Base-by-base conservation (phyloP, 495 filamentous ascomycete species). In the Neurospora sp. region DNA sequence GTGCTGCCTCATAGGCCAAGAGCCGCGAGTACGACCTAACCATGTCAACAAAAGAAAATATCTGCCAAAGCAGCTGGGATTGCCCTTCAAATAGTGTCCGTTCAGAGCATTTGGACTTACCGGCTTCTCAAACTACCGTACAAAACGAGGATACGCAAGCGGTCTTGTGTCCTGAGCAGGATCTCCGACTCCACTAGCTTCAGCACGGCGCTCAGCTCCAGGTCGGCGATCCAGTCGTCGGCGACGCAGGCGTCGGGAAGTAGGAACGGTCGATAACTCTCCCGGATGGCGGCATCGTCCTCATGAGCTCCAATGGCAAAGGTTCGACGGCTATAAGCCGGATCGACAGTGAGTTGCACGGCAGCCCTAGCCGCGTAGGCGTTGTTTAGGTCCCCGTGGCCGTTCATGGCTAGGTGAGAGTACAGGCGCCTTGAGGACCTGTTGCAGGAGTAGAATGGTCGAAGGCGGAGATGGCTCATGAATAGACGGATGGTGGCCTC, bases 121-220 rank as follows among this genome's bases (percentile, higher is more conserved):
- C 87, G 75, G 72, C 78, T 75, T 1, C 90, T 82, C 62, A 92
- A 80, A 74, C 88, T 91, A 5, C 90, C 90, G 75, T 88, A 91
- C 1, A 92, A 81, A 0, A 92, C 88, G 10, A 92, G 79, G 5
- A 92, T 85, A 72, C 86, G 89, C 12, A 92, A 74, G 20, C 90
- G 79, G 12, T 86, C 76, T 39, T 81, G 80, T 20, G 82, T 80
- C n/a, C 74, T 74, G 11, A 72, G 59, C 0, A 90, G 73, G 69
- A 89, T 77, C 10, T 82, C 74, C 48, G 84, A 81, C 0, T 86
- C 87, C 79, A 92, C 85, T 74, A 79, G 66, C 71, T 86, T 80
- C 16, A 86, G 74, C 5, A 79, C 87, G 4, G 87, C 88, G n/a
- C 80, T 80, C 8, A 92, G 78, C 75, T 92, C 90, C 3, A 92